phyloP scores from a whole-genome alignment of 208 protist species.

The Endotrypanum monterogeii region DNA sequence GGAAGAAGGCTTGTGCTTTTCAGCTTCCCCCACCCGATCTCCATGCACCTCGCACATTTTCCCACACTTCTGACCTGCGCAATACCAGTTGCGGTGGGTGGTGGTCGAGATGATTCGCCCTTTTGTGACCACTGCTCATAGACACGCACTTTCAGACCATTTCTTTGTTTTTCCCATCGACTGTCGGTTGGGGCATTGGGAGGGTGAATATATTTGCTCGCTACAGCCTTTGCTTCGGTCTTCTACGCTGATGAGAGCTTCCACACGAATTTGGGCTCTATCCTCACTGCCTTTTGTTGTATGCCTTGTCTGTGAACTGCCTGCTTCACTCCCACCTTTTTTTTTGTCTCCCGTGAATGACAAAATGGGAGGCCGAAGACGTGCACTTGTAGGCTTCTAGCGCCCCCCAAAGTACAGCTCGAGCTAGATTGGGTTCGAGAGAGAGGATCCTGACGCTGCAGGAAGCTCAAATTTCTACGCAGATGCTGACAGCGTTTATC shows the following conservation, averaged over 20 bases:
- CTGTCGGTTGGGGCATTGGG: too few relatives aligned
- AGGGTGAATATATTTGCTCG: too few relatives aligned
- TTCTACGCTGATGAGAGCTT: too few relatives aligned
- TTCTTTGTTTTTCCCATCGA: too few relatives aligned
- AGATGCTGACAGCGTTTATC: constrained; percentile 35
- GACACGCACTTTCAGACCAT: too few relatives aligned
- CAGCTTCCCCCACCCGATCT: not conserved
- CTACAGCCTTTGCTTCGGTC: too few relatives aligned
- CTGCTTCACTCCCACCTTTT: not conserved
- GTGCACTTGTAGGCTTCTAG: not conserved
- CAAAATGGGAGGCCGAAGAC: constrained; percentile 13
- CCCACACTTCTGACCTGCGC: not conserved
- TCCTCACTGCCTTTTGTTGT: too few relatives aligned
- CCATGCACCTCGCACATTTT: not conserved
- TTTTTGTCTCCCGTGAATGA: not conserved
- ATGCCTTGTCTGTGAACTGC: not conserved
- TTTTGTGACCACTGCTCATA: too few relatives aligned
- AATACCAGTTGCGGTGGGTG: not conserved
- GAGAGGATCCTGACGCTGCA: constrained; percentile 5
- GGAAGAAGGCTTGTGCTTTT: too few relatives aligned
- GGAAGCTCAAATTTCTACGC: constrained; percentile 24
- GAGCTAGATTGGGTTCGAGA: too few relatives aligned
- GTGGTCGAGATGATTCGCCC: too few relatives aligned
- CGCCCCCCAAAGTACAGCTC: not conserved
- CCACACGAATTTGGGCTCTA: too few relatives aligned